A percentile compares a stretch with the other conserved stretches of the same genome.
These are phyloP conservation scores for Mycena belliarum DNA, from an alignment of 768 basidiomycete genomes.

Conservation along the genomic window DNA sequence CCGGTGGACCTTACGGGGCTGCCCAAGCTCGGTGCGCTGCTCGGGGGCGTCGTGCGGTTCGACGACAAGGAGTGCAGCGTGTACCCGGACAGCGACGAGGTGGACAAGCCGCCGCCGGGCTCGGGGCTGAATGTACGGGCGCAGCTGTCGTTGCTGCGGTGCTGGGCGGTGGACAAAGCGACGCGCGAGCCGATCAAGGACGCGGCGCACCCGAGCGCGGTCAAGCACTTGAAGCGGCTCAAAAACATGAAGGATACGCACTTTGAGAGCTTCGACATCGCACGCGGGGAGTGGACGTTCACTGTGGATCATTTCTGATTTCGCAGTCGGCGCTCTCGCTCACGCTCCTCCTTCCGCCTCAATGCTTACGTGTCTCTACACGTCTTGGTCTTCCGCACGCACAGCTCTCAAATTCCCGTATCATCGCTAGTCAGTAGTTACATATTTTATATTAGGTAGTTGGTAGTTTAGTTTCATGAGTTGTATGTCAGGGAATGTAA, in stretches of 20 bases:
- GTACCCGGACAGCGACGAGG: constrained; percentile 88
- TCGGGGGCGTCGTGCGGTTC: constrained; percentile 87
- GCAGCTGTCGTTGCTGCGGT: constrained; percentile 70
- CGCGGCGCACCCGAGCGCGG: constrained; percentile 61
- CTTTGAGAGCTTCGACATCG: constrained; percentile 78
- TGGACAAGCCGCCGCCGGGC: constrained; percentile 80
- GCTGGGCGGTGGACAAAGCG: constrained; percentile 91
- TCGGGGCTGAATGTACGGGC: constrained; percentile 90
- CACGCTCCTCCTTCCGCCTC: not conserved
- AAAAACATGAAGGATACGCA: constrained; percentile 83
- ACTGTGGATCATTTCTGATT: constrained; percentile 85
- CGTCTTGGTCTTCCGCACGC: constrained; percentile 2
- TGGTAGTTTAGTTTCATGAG: constrained; percentile 2
- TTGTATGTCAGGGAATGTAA: constrained; percentile 12
- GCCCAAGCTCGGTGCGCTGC: constrained; percentile 73
- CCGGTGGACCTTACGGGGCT: constrained; percentile 86
- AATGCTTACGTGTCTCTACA: not conserved
- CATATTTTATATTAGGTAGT: constrained; percentile 19
- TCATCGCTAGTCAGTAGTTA: constrained; percentile 16
- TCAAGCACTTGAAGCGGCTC: constrained; percentile 78
- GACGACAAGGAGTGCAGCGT: constrained; percentile 91
- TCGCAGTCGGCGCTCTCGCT: too few relatives aligned
- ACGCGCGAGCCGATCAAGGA: constrained; percentile 90
- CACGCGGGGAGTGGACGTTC: constrained; percentile 91
- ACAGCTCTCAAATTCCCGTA: not conserved